These are phyloP conservation scores for Eimeria acervulina DNA, from an alignment of 169 alveolate species.

Conservation along the genomic window DNA sequence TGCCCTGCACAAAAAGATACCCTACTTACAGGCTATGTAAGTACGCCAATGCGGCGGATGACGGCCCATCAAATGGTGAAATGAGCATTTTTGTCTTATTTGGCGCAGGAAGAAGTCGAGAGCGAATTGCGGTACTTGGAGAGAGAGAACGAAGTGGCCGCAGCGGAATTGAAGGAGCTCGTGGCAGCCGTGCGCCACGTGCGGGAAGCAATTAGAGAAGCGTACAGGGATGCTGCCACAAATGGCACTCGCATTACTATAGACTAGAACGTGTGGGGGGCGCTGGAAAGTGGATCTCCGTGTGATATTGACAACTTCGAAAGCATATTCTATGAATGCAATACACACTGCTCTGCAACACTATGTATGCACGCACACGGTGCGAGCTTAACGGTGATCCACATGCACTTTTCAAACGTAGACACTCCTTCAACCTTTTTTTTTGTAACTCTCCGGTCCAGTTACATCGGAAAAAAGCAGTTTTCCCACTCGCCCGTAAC, in stretches of 20 bases:
- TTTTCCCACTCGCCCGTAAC: neutral
- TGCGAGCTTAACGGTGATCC: neutral
- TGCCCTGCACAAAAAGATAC: neutral
- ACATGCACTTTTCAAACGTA: neutral
- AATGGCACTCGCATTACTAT: constrained; percentile 56
- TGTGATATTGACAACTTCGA: neutral
- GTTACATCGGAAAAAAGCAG: neutral
- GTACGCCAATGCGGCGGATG: neutral
- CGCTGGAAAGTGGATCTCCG: neutral
- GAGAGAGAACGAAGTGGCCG: constrained; percentile 55
- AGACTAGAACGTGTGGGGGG: constrained; percentile 31
- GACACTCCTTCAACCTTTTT: neutral
- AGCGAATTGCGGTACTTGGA: constrained; percentile 59
- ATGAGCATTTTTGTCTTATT: neutral
- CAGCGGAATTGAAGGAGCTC: constrained; percentile 61
- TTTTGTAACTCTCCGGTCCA: neutral
- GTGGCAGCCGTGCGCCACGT: constrained; percentile 69
- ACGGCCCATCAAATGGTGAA: neutral
- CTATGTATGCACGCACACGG: neutral
- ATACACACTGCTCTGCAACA: neutral
- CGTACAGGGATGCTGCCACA: constrained; percentile 74
- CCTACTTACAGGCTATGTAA: too few relatives aligned
- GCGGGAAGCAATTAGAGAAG: constrained; percentile 46
- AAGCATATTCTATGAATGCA: neutral
- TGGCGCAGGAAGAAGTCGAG: constrained; percentile 66